Conservation (phyloP, 106 monocot species). For the Dendrobium huoshanense region DNA sequence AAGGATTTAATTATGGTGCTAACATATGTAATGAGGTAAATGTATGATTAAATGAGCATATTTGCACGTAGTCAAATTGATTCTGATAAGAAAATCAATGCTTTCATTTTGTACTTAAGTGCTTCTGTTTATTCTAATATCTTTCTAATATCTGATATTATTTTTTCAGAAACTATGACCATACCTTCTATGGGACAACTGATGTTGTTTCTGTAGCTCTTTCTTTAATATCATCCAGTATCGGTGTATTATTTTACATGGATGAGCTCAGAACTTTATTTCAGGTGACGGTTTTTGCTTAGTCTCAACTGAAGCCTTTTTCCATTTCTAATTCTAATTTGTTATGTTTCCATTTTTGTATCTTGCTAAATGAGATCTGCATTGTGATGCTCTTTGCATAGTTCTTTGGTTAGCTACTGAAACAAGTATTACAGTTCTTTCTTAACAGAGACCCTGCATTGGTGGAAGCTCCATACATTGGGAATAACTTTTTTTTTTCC, state of each 20-base stretch:
- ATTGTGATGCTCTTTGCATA: background rate
- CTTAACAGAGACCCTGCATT: background rate
- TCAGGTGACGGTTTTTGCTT: constrained; percentile 29
- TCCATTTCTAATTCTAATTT: background rate
- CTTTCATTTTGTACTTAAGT: background rate
- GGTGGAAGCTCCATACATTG: background rate
- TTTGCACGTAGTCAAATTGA: background rate
- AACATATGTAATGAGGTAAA: too few species aligned
- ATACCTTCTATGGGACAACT: constrained; percentile 30
- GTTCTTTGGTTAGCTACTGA: too few species aligned
- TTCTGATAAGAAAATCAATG: background rate
- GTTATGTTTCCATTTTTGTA: background rate
- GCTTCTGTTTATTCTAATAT: background rate
- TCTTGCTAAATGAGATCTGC: background rate
- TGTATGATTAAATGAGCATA: too few species aligned
- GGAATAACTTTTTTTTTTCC: background rate
- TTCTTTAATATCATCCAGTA: constrained; percentile 16
- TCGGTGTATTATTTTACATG: constrained; percentile 29
- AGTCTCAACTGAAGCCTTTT: background rate
- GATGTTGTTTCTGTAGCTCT: constrained; percentile 38
- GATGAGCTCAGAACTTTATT: constrained; percentile 43
- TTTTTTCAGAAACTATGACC: constrained; percentile 45
- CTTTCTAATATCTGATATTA: constrained; percentile 10
- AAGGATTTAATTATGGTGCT: too few species aligned
- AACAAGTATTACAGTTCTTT: background rate